A percentile compares a stretch with the other conserved stretches of the same genome.
phyloP scores from a whole-genome alignment of 2,329 filamentous ascomycete species.

The Aspergillus persii region DNA sequence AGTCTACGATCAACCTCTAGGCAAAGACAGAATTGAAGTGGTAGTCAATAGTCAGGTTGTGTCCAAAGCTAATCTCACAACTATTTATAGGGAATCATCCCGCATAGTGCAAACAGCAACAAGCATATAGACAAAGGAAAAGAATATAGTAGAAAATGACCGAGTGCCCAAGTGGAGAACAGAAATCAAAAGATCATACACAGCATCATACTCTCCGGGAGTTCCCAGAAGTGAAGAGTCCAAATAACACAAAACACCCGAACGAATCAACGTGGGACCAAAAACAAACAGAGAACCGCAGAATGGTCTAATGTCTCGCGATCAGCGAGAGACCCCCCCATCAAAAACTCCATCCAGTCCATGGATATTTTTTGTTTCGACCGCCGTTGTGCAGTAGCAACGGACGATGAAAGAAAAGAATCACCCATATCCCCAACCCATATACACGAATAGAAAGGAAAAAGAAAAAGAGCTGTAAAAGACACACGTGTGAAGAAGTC shows the following conservation, averaged over 20 bases:
- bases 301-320: constrained; percentile 33
- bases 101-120: constrained; percentile 1
- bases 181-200: constrained; percentile 20
- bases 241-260: constrained; percentile 19
- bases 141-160: constrained; percentile 8
- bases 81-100: constrained; percentile 13
- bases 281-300: constrained; percentile 23
- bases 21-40: not conserved
- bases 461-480: constrained; percentile 23
- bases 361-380: constrained; percentile 34
- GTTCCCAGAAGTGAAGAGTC: constrained; percentile 13
- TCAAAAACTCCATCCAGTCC: constrained; percentile 39
- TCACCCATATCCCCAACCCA: constrained; percentile 33
- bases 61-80: constrained; percentile 13
- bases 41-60: not conserved
- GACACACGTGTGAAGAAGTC: constrained; percentile 21
- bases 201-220: constrained; percentile 23
- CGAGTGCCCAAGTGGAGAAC: constrained; percentile 10
- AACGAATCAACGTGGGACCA: constrained; percentile 26
- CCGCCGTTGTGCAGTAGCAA: constrained; percentile 30
- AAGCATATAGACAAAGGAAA: constrained; percentile 18
- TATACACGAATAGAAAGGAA: constrained; percentile 31
- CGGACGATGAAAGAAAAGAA: constrained; percentile 22
- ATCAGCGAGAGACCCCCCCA: constrained; percentile 27
- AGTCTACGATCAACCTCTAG: no score